Conservation (phyloP, 441 rosid species). For the Arabidopsis lyrata region DNA sequence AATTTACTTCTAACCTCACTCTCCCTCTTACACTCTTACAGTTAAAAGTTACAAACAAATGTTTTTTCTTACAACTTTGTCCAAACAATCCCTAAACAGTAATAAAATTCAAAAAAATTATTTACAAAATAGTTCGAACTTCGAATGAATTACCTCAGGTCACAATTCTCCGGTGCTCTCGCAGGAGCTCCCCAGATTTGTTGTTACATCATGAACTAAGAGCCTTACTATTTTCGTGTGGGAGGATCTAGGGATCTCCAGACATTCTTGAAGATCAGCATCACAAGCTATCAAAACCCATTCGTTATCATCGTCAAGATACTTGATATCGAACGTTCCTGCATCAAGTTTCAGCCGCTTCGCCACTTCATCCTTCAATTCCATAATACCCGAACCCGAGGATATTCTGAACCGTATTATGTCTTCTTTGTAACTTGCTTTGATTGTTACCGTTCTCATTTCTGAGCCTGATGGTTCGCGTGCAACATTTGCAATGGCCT, state of each 20-base stretch:
- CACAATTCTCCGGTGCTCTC: constrained; percentile 82
- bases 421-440: constrained; percentile 82
- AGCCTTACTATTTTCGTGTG: constrained; percentile 68
- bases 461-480: constrained; percentile 45
- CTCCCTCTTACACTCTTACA: constrained; percentile 26
- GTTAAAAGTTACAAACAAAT: constrained; percentile 42
- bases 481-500: constrained; percentile 33
- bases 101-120: constrained; percentile 12
- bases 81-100: constrained; percentile 29
- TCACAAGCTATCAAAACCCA: constrained; percentile 91
- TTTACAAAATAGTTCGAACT: constrained; percentile 24
- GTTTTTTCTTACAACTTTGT: constrained; percentile 30
- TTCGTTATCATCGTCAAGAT: constrained; percentile 87
- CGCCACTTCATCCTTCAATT: constrained; percentile 80
- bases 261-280: constrained; percentile 85
- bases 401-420: constrained; percentile 81
- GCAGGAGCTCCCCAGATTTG: constrained; percentile 82
- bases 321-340: constrained; percentile 79
- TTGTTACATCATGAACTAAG: constrained; percentile 65
- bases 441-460: constrained; percentile 59
- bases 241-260: constrained; percentile 74
- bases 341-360: constrained; percentile 84
- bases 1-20: constrained; percentile 39
- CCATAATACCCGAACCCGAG: constrained; percentile 54
- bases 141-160: constrained; percentile 13